These are phyloP conservation scores for Picochlorum sp. DNA, from an alignment of 139 green algal genomes.

Conservation along the genomic window DNA sequence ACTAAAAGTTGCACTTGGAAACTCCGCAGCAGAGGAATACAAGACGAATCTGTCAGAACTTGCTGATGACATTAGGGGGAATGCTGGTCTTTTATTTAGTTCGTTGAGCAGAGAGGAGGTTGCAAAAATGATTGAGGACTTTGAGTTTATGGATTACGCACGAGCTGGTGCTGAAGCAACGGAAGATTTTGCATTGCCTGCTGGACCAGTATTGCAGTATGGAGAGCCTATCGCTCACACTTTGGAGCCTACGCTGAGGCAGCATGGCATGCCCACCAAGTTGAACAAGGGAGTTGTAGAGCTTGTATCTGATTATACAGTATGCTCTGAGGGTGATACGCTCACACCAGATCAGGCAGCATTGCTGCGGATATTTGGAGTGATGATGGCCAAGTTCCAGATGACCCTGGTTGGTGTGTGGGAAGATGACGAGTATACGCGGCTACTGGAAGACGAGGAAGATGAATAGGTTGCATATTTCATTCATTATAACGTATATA, in stretches of 20 bases:
- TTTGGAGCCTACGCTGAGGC: slow-evolving; percentile 84
- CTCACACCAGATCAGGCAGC: slow-evolving; percentile 70
- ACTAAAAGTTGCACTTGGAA: slow-evolving; percentile 82
- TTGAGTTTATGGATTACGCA: slow-evolving; percentile 76
- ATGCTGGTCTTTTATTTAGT: slow-evolving; percentile 86
- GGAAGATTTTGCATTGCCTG: slow-evolving; percentile 57
- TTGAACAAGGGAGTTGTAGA: slow-evolving; percentile 90
- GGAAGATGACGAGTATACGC: slow-evolving; percentile 19
- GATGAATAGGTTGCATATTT: slow-evolving; percentile 5
- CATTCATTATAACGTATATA: slow-evolving; percentile 4
- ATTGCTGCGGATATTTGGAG: slow-evolving; percentile 76
- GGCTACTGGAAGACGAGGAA: slow-evolving; percentile 2
- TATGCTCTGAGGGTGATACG: slow-evolving; percentile 52
- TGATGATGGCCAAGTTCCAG: slow-evolving; percentile 75
- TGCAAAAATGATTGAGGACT: slow-evolving; percentile 29
- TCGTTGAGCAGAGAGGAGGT: slow-evolving; percentile 65
- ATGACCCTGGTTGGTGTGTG: slow-evolving; percentile 60
- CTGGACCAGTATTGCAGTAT: slow-evolving; percentile 63
- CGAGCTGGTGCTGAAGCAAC: slow-evolving; percentile 63
- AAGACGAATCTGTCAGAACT: slow-evolving; percentile 51
- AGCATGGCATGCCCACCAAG: slow-evolving; percentile 83
- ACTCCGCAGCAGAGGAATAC: slow-evolving; percentile 65
- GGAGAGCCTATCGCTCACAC: slow-evolving; percentile 83
- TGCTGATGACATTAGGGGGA: slow-evolving; percentile 52
- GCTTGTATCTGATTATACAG: slow-evolving; percentile 65